A percentile compares a stretch with the other conserved stretches of the same genome.
phyloP scores from a whole-genome alignment of 371 early-diverging fungal species.

The Lichtheimia ornata region DNA sequence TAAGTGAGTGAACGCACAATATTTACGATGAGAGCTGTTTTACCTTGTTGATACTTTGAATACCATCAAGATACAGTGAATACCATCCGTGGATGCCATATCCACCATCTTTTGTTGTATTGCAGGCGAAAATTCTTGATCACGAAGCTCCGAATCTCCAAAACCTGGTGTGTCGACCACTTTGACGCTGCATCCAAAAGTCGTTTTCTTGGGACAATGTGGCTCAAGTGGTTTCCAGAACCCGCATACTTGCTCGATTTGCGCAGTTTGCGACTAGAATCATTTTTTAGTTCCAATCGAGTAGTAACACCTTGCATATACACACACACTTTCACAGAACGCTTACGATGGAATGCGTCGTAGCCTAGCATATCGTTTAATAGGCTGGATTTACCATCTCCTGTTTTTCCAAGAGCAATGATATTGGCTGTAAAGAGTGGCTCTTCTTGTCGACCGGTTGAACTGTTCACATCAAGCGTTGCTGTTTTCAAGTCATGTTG shows the following conservation, averaged over 20 bases:
- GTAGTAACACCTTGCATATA: too few species aligned
- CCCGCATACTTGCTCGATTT: constrained; percentile 23
- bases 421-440: constrained; percentile 12
- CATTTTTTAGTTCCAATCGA: constrained; percentile 2
- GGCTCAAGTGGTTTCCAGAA: constrained; percentile 46
- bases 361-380: constrained; percentile 42
- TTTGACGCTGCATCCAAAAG: constrained; percentile 36
- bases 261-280: constrained; percentile 42
- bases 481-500: neutral
- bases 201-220: constrained; percentile 27
- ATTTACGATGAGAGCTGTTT: neutral
- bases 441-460: neutral
- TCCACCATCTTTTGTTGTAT: constrained; percentile 28
- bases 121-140: constrained; percentile 26
- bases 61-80: constrained; percentile 18
- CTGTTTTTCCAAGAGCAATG: constrained; percentile 47
- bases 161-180: constrained; percentile 48
- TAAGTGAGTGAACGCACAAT: neutral
- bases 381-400: constrained; percentile 50
- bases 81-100: constrained; percentile 7
- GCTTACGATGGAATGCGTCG: constrained; percentile 38
- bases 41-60: constrained; percentile 24
- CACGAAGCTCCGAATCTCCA: constrained; percentile 40
- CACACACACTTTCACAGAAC: constrained; percentile 30
- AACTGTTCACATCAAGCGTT: neutral